Base-by-base conservation (phyloP, 208 protist genomes). In the Trypanosoma grayi region DNA sequence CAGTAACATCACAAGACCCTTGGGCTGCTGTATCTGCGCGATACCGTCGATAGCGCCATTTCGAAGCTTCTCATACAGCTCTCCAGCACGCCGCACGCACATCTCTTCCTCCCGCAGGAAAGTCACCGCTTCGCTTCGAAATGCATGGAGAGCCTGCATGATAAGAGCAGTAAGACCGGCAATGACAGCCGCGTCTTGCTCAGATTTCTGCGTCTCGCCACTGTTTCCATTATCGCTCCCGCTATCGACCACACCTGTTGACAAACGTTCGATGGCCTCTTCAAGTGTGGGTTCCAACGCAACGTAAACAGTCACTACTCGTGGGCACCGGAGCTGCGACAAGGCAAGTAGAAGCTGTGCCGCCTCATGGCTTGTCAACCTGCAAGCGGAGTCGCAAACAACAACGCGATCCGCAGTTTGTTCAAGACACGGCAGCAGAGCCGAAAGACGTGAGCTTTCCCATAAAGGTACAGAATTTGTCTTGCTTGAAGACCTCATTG, bases 261-360 rank as follows among this genome's bases (percentile, higher is more conserved):
- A 50, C 13, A 69, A 48, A 28, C 24, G 13, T 8, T 43, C 13
- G 14, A 59, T 44, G 28, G 56, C 41, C 51, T 33, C 40, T 4
- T n/a, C 31, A 4, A 72, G 24, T 36, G 53, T 61, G 14, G 39
- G 13, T n/a, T 72, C 66, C 10, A 72, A 18, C 5, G 58, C 56
- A 22, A 10, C 22, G 37, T 72, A 72, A 27, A 72, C 18, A 36
- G 56, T 31, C 0, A 58, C 14, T 6, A 41, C 31, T 25, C 37
- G 27, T 2, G 48, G 0, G 24, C 40, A 41, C 39, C 36, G 54
- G 14, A 82, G 60, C 27, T 75, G 61, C 0, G 63, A 43, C 31
- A 75, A 58, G 10, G 43, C 28, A 40, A 63, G 37, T 28, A 82
- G 55, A 20, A 82, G 24, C 30, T 75, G 65, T 28, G 76, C 70